A percentile compares a stretch with the other conserved stretches of the same genome.
These are phyloP conservation scores for Tricladium varicosporioides DNA, from an alignment of 2,329 filamentous ascomycete genomes.

Conservation along the genomic window DNA sequence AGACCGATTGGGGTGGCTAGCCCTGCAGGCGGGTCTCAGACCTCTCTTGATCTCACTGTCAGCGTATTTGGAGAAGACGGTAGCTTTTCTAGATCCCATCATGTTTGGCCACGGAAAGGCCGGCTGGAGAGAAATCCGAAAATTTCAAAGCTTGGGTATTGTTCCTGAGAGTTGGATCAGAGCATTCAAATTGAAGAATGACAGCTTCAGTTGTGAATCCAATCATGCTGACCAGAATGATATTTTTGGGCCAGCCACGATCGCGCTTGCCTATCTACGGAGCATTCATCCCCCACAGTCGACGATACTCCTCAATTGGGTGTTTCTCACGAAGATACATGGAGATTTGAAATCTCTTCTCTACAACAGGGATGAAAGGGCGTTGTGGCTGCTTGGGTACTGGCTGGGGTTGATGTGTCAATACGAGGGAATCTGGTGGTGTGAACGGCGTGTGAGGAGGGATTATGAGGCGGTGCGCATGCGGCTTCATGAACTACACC, in stretches of 20 bases:
- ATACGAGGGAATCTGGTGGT: conserved; percentile 17
- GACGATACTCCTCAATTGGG: conserved; percentile 16
- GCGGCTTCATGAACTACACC: conserved; percentile 14
- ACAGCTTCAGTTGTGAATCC: conserved; percentile 16
- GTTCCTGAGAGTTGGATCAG: conserved; percentile 17
- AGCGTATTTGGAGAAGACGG: conserved; percentile 16
- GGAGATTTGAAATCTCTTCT: conserved; percentile 16
- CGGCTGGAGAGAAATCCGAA: conserved; percentile 17
- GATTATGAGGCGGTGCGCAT: conserved; percentile 17
- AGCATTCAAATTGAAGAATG: conserved; percentile 18
- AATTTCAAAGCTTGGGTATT: conserved; percentile 17
- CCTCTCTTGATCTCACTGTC: conserved; percentile 17
- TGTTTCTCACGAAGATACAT: conserved; percentile 16
- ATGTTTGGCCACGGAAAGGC: conserved; percentile 18
- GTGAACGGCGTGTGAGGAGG: conserved; percentile 15
- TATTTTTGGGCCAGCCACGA: conserved; percentile 17
- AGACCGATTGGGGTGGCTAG: conserved; percentile 17
- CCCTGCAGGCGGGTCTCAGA: conserved; percentile 15
- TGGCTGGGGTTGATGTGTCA: conserved; percentile 18
- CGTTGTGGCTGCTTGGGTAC: conserved; percentile 18
- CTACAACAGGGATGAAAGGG: conserved; percentile 17
- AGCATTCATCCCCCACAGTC: conserved; percentile 16
- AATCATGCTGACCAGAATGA: conserved; percentile 14
- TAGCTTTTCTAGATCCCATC: conserved; percentile 17
- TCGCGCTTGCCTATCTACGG: conserved; percentile 16